Percentiles rank a stretch among this genome's conserved stretches.
Evolutionary conservation across 164 flowering plant genomes (phyloP).

Genomic region (Sedum album): DNA sequence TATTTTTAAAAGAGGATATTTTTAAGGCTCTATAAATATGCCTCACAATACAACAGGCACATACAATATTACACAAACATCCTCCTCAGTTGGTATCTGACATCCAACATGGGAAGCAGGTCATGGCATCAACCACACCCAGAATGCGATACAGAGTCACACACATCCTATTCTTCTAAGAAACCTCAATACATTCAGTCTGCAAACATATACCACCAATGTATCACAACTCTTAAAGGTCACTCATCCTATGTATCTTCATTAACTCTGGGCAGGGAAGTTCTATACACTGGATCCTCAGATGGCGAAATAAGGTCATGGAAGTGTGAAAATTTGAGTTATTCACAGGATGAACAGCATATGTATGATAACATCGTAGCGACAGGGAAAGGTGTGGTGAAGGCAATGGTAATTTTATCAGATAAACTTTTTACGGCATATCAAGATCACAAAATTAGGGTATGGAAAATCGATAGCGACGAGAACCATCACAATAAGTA

Average conservation of each 20-base stretch:
- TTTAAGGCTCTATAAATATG: neutral
- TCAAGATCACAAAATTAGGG: no score
- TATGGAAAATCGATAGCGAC: no score
- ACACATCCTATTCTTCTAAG: slow-evolving; percentile 11
- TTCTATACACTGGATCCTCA: slow-evolving; percentile 41
- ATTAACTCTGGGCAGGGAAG: slow-evolving; percentile 26
- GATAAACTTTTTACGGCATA: slow-evolving; percentile 65
- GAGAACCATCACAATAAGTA: slow-evolving; percentile 43
- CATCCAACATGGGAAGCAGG: slow-evolving; percentile 13
- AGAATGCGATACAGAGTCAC: slow-evolving; percentile 6
- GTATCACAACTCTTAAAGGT: no score
- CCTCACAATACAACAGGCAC: no score
- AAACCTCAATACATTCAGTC: slow-evolving; percentile 4
- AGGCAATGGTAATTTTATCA: slow-evolving; percentile 28
- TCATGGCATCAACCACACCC: no score
- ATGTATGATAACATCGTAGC: no score
- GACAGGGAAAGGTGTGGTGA: no score
- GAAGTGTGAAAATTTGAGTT: slow-evolving; percentile 16
- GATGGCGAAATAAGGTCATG: no score
- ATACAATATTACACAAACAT: neutral
- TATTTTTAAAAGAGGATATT: neutral
- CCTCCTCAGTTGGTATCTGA: neutral
- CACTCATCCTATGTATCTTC: slow-evolving; percentile 42
- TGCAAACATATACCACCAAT: slow-evolving; percentile 15
- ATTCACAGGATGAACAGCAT: slow-evolving; percentile 6